Evolutionary conservation across 306 rosid genomes (phyloP).

Genomic region (Glycyrrhiza uralensis): DNA sequence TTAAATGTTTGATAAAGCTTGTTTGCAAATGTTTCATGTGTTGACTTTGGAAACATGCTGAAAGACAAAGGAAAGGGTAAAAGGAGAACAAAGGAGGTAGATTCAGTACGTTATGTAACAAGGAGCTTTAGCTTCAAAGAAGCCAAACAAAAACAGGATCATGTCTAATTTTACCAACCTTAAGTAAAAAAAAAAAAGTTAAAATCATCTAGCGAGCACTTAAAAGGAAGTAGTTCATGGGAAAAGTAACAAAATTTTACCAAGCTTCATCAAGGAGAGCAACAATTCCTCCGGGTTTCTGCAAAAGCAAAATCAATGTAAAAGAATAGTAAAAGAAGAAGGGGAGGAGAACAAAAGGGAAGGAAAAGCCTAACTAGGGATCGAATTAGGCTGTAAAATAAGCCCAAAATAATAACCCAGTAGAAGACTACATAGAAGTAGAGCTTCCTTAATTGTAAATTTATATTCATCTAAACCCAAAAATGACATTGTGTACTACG

Average conservation of each 20-base stretch:
- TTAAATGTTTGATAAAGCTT: constrained; percentile 94
- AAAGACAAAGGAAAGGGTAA: constrained; percentile 21
- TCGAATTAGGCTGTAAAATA: constrained; percentile 11
- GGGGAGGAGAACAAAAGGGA: background rate
- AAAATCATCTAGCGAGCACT: constrained; percentile 21
- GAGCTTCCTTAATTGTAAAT: constrained; percentile 1
- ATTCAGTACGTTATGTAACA: constrained; percentile 1
- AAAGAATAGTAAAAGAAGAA: constrained; percentile 4
- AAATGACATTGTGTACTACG: background rate
- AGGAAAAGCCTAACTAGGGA: background rate
- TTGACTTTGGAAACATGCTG: constrained; percentile 99
- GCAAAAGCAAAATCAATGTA: constrained; percentile 36
- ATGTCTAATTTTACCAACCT: constrained; percentile 23
- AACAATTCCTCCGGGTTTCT: constrained; percentile 98
- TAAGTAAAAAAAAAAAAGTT: background rate
- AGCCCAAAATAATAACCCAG: constrained; percentile 14
- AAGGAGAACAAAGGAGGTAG: constrained; percentile 11
- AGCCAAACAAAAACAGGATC: constrained; percentile 18
- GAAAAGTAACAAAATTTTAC: constrained; percentile 43
- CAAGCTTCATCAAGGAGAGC: constrained; percentile 99
- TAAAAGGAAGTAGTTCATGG: constrained; percentile 11
- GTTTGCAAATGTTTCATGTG: constrained; percentile 96
- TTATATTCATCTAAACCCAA: constrained; percentile 10
- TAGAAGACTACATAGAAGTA: background rate
- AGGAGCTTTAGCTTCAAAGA: constrained; percentile 20